These are phyloP conservation scores for Hemisphaericaspora xylofermentans DNA, from an alignment of 1,139 yeast genomes.

Conservation along the genomic window DNA sequence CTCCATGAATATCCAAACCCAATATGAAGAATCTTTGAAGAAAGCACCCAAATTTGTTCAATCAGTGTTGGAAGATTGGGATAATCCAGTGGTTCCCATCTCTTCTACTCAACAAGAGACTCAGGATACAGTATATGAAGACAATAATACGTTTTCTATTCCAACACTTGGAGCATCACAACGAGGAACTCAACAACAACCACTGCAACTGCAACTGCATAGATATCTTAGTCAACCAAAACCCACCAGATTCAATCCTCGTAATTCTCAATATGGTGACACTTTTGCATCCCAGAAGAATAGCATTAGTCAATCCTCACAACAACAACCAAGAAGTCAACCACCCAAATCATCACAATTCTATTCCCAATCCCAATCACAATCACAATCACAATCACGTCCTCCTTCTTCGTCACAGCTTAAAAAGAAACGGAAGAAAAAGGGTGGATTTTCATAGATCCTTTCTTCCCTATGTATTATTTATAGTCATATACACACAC, in stretches of 20 bases:
- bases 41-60: conserved; percentile 21
- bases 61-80: conserved; percentile 30
- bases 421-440: conserved; percentile 26
- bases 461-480: too few species aligned
- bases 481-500: too few species aligned
- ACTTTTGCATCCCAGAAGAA: background rate
- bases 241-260: background rate
- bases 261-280: conserved; percentile 1
- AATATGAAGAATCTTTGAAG: conserved; percentile 14
- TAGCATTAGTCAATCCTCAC: conserved; percentile 3
- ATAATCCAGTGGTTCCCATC: conserved; percentile 10
- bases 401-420: conserved; percentile 9
- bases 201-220: too few species aligned
- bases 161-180: conserved; percentile 3
- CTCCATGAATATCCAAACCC: conserved; percentile 10
- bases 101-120: conserved; percentile 4
- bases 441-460: conserved; percentile 25
- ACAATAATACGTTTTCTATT: background rate
- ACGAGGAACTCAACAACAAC: background rate
- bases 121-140: background rate
- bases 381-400: conserved; percentile 5
- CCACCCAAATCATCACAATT: too few species aligned
- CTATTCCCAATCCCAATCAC: conserved; percentile 5
- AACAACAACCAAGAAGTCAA: conserved; percentile 8
- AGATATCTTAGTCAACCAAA: conserved; percentile 1